Evolutionary conservation across 345 rosid genomes (phyloP), one percentile per base, ranked within the genome.

Genomic region (Eucalyptus viminalis): DNA sequence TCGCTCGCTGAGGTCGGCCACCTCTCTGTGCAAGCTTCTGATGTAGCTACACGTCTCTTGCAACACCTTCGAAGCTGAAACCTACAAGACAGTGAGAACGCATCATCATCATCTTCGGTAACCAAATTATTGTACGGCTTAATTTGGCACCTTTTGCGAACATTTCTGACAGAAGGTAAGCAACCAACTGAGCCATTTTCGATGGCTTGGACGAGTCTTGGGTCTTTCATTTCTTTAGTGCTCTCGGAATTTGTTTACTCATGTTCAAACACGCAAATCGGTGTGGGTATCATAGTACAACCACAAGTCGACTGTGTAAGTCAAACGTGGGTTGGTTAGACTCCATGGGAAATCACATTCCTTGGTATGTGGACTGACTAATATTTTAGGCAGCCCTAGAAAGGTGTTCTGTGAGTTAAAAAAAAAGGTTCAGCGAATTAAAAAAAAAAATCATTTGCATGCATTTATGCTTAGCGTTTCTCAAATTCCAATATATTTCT

Each of bases 31-130:
- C 94, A 97, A 94, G 94, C 90, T 95, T 94, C 95, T 92, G 80
- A 97, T 97, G 91, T 97, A 96, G 92, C 95, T 95, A 95, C 99
- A 97, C 25, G 99, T 97, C 92, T 97, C 99, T 87, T 97, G 99
- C 87, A 97, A 93, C 72, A 97, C 99, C 92, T 93, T 97, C 8
- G 99, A 94, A 76, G 98, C 98, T 86, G 99, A 96, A 88, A 93
- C 98, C 99, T 97, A 89, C 86, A 25, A 49, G 15, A 29, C 31
- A 27, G 60, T 7, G 62, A 31, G 21, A n/a, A 40, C 12, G 47
- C 47, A 40, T 3, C 47, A 40, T 40, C 29, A 76, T 21, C 47
- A 4, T 11, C 47, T 21, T 76, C 15, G 47, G 47, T 76, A 76
- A 76, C 7, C 83, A 21, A 43, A 22, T 50, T 19, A 40, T 50